Percentiles rank a stretch among this genome's conserved stretches.
These are phyloP conservation scores for Leccinellum luteum DNA, from an alignment of 768 basidiomycete genomes.

Conservation along the genomic window DNA sequence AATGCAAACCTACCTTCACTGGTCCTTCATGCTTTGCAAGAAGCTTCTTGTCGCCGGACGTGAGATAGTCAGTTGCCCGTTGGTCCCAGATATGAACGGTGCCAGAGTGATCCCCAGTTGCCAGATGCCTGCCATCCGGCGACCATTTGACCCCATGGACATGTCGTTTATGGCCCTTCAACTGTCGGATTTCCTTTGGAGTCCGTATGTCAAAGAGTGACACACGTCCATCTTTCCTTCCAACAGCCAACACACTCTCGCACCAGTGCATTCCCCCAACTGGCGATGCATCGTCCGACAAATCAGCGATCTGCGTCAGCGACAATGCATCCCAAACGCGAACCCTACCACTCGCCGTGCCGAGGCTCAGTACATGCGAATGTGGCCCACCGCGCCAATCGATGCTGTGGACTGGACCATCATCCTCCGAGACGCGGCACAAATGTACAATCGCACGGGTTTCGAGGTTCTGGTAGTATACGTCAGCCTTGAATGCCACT, in stretches of 20 bases:
- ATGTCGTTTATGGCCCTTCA: constrained; percentile 33
- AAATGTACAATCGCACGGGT: constrained; percentile 52
- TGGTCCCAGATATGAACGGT: constrained; percentile 45
- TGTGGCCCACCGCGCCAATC: constrained; percentile 47
- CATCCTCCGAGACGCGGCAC: constrained; percentile 36
- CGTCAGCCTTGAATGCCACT: constrained; percentile 56
- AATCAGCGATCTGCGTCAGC: constrained; percentile 27
- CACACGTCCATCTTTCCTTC: constrained; percentile 38
- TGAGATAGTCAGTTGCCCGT: constrained; percentile 33
- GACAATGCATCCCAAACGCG: constrained; percentile 51
- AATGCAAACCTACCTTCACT: constrained; percentile 36
- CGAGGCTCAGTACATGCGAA: constrained; percentile 47
- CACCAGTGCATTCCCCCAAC: constrained; percentile 43
- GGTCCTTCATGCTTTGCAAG: constrained; percentile 44
- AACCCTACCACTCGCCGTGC: constrained; percentile 49
- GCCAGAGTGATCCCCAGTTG: constrained; percentile 41
- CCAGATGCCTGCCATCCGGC: constrained; percentile 38
- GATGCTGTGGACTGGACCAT: constrained; percentile 44
- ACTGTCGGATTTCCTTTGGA: constrained; percentile 25
- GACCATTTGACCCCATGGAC: constrained; percentile 43
- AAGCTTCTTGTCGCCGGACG: constrained; percentile 32
- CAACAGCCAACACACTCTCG: constrained; percentile 37
- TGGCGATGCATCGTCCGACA: constrained; percentile 33
- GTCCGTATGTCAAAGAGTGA: constrained; percentile 37
- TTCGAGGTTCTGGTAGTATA: constrained; percentile 62